Evolutionary conservation across 2,329 filamentous ascomycete genomes (phyloP).

Genomic region (Cordyceps tenuipes): DNA sequence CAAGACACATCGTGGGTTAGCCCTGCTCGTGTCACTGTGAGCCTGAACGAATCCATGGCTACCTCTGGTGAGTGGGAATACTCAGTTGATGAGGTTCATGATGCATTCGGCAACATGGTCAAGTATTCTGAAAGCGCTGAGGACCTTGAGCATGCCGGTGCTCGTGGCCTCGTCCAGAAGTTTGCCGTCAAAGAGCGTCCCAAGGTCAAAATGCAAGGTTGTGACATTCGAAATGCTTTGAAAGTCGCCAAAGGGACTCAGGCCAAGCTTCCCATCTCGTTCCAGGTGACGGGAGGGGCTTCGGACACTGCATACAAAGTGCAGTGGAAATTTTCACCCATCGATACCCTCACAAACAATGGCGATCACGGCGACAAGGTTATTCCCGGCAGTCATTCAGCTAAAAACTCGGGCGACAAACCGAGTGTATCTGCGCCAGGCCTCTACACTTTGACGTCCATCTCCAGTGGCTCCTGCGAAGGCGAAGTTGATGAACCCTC

Average conservation of each 20-base stretch:
- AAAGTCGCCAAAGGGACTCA: slow-evolving; percentile 71
- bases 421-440: slow-evolving; percentile 69
- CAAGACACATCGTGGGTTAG: slow-evolving; percentile 76
- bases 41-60: slow-evolving; percentile 83
- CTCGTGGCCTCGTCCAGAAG: slow-evolving; percentile 59
- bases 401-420: slow-evolving; percentile 54
- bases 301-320: slow-evolving; percentile 62
- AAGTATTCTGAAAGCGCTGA: slow-evolving; percentile 62
- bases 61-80: slow-evolving; percentile 79
- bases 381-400: slow-evolving; percentile 47
- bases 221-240: slow-evolving; percentile 70
- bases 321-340: slow-evolving; percentile 73
- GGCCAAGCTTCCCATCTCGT: slow-evolving; percentile 61
- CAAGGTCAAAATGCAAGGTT: slow-evolving; percentile 60
- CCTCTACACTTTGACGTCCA: slow-evolving; percentile 74
- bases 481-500: slow-evolving; percentile 90
- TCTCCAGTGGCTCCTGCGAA: slow-evolving; percentile 71
- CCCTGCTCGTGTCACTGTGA: slow-evolving; percentile 65
- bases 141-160: slow-evolving; percentile 58
- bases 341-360: slow-evolving; percentile 58
- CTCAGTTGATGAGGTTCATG: slow-evolving; percentile 82
- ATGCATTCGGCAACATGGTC: slow-evolving; percentile 80
- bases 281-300: slow-evolving; percentile 50
- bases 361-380: slow-evolving; percentile 60
- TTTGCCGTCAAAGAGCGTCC: slow-evolving; percentile 86